Conservation (phyloP, 805 yeast species). For the Teunomyces kruisii region DNA sequence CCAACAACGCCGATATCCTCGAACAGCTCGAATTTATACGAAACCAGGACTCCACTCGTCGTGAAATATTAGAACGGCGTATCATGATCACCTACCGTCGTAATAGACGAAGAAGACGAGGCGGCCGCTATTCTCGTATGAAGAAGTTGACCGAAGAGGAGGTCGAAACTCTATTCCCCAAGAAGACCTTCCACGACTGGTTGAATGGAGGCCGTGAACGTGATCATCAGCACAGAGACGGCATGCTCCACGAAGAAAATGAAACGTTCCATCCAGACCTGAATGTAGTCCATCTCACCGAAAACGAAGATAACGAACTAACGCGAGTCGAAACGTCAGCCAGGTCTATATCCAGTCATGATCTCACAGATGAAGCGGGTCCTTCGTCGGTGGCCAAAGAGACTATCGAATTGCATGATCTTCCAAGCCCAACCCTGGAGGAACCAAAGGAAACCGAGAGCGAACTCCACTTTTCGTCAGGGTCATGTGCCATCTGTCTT, state of each 20-base stretch:
- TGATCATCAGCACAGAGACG: constrained; percentile 45
- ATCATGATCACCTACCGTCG: constrained; percentile 6
- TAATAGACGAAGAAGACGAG: constrained; percentile 39
- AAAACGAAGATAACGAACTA: background rate
- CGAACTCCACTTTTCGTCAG: constrained; percentile 59
- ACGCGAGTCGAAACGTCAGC: background rate
- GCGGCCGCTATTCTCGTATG: constrained; percentile 45
- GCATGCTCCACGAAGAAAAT: constrained; percentile 41
- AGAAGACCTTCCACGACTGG: constrained; percentile 59
- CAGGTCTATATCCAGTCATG: background rate
- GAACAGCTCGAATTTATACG: constrained; percentile 38
- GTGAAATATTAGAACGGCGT: background rate
- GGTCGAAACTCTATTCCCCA: constrained; percentile 61
- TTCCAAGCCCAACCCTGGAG: constrained; percentile 2
- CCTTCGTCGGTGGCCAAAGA: background rate
- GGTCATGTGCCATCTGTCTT: constrained; percentile 76
- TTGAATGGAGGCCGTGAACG: constrained; percentile 58
- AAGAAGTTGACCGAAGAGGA: constrained; percentile 54
- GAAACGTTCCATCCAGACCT: background rate
- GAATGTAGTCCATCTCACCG: background rate
- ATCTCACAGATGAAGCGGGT: background rate
- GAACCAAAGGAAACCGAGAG: constrained; percentile 3
- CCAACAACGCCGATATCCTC: constrained; percentile 24
- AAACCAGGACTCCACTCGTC: constrained; percentile 27
- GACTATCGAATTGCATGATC: background rate